A percentile compares a stretch with the other conserved stretches of the same genome.
Evolutionary conservation across 345 rosid species (phyloP).

Genomic region (Noccaea caerulescens): DNA sequence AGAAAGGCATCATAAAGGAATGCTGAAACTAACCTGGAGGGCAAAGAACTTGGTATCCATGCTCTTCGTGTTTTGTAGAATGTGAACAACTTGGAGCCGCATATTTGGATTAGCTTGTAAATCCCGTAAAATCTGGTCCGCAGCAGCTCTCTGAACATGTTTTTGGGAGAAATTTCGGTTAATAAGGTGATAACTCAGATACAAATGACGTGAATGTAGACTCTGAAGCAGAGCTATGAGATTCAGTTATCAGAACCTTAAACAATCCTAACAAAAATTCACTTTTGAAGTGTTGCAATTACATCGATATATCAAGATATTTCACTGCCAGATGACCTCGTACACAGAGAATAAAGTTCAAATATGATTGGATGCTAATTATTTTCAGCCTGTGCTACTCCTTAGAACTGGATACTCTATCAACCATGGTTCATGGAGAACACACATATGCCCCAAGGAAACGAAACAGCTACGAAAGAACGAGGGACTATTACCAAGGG

Average conservation of each 20-base stretch:
- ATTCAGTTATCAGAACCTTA: not conserved
- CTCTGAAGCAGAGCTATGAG: conserved; percentile 1
- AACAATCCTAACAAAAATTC: conserved; percentile 6
- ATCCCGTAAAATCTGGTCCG: conserved; percentile 95
- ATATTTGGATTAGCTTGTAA: conserved; percentile 92
- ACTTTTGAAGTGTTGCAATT: not conserved
- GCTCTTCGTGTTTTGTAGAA: conserved; percentile 78
- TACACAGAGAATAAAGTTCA: conserved; percentile 2
- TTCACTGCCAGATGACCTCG: conserved; percentile 9
- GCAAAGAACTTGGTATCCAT: conserved; percentile 96
- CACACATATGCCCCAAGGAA: too few relatives aligned
- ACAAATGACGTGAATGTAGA: conserved; percentile 22
- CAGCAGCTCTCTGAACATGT: conserved; percentile 79
- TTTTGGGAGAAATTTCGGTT: conserved; percentile 19
- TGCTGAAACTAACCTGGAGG: conserved; percentile 66
- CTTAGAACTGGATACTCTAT: not conserved
- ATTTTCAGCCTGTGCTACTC: not conserved
- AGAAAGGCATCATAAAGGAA: not conserved
- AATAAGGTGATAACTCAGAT: conserved; percentile 15
- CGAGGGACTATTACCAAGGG: not conserved
- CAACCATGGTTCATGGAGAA: conserved; percentile 14
- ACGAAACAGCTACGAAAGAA: too few relatives aligned
- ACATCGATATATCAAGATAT: not conserved
- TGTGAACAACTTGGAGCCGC: conserved; percentile 99
- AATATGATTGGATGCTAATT: not conserved